Evolutionary conservation across 2,329 filamentous ascomycete species (phyloP).

Genomic region (Conoideocrella luteorostrata): DNA sequence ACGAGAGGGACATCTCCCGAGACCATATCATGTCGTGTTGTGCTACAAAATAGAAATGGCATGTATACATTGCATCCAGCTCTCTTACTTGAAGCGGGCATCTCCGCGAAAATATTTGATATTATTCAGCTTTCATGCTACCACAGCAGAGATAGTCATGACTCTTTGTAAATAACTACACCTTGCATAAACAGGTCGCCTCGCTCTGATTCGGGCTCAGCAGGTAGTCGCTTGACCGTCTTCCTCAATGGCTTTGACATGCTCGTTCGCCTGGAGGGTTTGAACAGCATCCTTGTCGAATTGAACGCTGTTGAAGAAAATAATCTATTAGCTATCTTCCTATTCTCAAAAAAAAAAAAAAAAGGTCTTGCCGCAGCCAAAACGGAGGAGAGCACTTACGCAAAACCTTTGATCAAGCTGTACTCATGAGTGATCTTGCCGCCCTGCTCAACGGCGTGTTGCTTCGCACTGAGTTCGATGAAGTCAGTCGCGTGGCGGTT

Average conservation of each 20-base stretch:
- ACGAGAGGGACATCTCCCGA: too few species aligned
- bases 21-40: too few species aligned
- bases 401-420: constrained; percentile 84
- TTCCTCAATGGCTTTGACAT: constrained; percentile 68
- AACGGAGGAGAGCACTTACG: constrained; percentile 50
- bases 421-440: constrained; percentile 82
- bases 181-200: too few species aligned
- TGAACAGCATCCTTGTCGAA: constrained; percentile 62
- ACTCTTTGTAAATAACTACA: too few species aligned
- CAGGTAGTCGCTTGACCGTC: constrained; percentile 68
- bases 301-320: constrained; percentile 56
- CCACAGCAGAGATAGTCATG: too few species aligned
- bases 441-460: constrained; percentile 66
- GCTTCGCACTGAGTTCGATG: constrained; percentile 57
- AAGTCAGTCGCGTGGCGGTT: neutral
- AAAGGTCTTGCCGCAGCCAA: neutral
- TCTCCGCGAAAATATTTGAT: too few species aligned
- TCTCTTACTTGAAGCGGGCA: too few species aligned
- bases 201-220: constrained; percentile 33
- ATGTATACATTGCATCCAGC: too few species aligned
- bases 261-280: constrained; percentile 60
- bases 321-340: neutral
- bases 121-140: too few species aligned
- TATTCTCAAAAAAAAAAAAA: too few species aligned
- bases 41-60: too few species aligned